Base-by-base conservation (phyloP, 2,329 filamentous ascomycete genomes). In the Juglanconis sp. region DNA sequence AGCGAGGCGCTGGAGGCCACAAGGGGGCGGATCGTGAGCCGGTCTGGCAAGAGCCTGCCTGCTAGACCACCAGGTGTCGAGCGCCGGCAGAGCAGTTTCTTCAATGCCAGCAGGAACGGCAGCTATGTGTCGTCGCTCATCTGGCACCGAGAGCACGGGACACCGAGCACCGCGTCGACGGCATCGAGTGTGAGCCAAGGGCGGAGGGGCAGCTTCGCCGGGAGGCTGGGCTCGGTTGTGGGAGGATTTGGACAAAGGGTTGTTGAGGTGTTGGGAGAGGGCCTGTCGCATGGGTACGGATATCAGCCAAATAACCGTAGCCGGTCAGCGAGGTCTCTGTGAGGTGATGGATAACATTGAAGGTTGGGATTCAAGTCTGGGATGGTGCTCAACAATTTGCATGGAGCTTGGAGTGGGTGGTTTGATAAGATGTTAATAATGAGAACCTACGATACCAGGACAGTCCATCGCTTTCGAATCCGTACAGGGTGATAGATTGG, bases 31-130 rank as follows among this genome's bases (percentile, higher is more conserved):
- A n/a, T 56, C 9, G 31, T 38, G 10, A 13, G 8, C n/a, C 47
- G 17, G 5, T 42, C n/a, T 31, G 32, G n/a, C 32, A 15, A 0
- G 36, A 32, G 15, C 42, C 53, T 8, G 11, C 7, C 30, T 40
- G 30, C 46, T 7, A 30, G n/a, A 42, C 46, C 35, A 34, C 36
- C 36, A 17, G 52, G 24, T 47, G 15, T 24, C 13, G n/a, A 13
- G 9, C 32, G n/a, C 17, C 57, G 15, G 24, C 48, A 44, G 9
- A 13, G 17, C 17, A 24, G 38, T 15, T 42, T 51, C 53, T 44
- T 46, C 50, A 54, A 54, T 32, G 34, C 44, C 47, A 53, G 53
- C 48, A 52, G 53, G 17, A 57, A 54, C 31, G 56, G 53, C 40
- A 60, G 58, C 48, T 15, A 53, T 38, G 32, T 54, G 6, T 42